phyloP scores from a whole-genome alignment of 2,329 filamentous ascomycete genomes.

The Colletotrichum karsti region DNA sequence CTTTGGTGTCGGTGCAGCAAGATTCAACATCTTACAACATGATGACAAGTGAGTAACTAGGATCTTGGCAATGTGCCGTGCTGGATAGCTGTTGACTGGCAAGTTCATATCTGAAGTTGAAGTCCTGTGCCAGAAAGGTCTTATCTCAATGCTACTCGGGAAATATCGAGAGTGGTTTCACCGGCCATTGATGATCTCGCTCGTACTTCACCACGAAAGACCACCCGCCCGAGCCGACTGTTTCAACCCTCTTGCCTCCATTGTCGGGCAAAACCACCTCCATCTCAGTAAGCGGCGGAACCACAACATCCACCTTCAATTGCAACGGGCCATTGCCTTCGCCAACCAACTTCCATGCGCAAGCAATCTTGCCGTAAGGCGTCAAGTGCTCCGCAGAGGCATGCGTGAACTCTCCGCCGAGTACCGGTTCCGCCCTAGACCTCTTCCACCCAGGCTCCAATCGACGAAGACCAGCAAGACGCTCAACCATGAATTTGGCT shows the following conservation, averaged over 20 bases:
- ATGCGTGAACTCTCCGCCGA: not conserved
- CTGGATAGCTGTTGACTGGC: too few species aligned
- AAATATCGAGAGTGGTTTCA: not conserved
- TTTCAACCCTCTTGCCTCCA: not conserved
- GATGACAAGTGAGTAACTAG: too few species aligned
- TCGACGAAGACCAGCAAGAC: slow-evolving; percentile 33
- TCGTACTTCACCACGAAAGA: not conserved
- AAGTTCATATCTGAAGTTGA: too few species aligned
- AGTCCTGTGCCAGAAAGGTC: too few species aligned
- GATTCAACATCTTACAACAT: too few species aligned
- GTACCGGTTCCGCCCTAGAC: not conserved
- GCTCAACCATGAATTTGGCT: slow-evolving; percentile 44
- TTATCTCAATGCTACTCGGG: not conserved
- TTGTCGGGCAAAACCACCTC: slow-evolving; percentile 20
- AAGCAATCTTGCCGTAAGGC: slow-evolving; percentile 9
- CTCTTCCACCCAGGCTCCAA: slow-evolving; percentile 35
- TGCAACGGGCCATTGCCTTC: not conserved
- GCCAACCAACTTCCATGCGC: not conserved
- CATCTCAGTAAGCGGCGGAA: slow-evolving; percentile 18
- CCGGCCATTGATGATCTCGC: slow-evolving; percentile 11
- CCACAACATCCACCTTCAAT: slow-evolving; percentile 11
- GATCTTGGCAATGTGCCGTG: too few species aligned
- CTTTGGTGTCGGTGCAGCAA: too few species aligned
- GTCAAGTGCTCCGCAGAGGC: slow-evolving; percentile 5
- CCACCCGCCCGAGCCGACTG: slow-evolving; percentile 15